Percentiles rank a stretch among this genome's conserved stretches.
phyloP scores from a whole-genome alignment of 2,329 filamentous ascomycete genomes.

The Nannizzia gypsea region DNA sequence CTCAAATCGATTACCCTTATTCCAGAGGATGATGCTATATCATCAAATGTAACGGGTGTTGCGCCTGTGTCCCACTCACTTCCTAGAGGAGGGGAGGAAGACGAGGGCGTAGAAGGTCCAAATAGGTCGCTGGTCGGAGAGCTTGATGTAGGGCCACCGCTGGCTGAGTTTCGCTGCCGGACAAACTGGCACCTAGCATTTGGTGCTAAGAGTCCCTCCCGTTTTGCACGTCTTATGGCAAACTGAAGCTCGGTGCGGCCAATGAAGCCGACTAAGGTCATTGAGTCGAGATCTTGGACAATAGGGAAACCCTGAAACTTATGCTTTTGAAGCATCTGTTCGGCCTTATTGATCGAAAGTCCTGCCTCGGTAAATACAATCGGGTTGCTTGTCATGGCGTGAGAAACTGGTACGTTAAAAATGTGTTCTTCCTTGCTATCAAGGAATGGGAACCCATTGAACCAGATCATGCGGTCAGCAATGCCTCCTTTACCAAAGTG shows the following conservation, averaged over 20 bases:
- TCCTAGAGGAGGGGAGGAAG: slow-evolving; percentile 5
- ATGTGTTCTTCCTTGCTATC: slow-evolving; percentile 97
- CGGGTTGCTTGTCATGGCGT: slow-evolving; percentile 72
- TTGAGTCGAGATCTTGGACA: slow-evolving; percentile 59
- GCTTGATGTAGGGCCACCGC: background rate
- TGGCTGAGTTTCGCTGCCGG: slow-evolving; percentile 19
- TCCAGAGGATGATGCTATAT: slow-evolving; percentile 44
- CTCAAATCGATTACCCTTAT: slow-evolving; percentile 62
- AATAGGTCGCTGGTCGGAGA: background rate
- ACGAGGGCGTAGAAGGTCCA: slow-evolving; percentile 7
- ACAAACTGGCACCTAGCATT: slow-evolving; percentile 63
- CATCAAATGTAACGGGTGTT: slow-evolving; percentile 47
- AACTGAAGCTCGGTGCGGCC: slow-evolving; percentile 85
- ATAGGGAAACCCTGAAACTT: slow-evolving; percentile 90
- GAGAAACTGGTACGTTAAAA: slow-evolving; percentile 85
- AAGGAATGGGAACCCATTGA: slow-evolving; percentile 91
- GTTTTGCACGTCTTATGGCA: slow-evolving; percentile 68
- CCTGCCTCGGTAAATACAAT: slow-evolving; percentile 63
- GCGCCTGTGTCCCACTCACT: background rate
- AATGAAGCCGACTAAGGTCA: slow-evolving; percentile 77
- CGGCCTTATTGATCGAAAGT: slow-evolving; percentile 62
- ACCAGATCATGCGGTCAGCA: slow-evolving; percentile 97
- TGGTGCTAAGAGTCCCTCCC: slow-evolving; percentile 53
- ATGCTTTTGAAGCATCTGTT: slow-evolving; percentile 62
- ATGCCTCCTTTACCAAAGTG: slow-evolving; percentile 93